Conservation (phyloP, 2,329 filamentous ascomycete species). For the Alternaria novae-zelandiae region DNA sequence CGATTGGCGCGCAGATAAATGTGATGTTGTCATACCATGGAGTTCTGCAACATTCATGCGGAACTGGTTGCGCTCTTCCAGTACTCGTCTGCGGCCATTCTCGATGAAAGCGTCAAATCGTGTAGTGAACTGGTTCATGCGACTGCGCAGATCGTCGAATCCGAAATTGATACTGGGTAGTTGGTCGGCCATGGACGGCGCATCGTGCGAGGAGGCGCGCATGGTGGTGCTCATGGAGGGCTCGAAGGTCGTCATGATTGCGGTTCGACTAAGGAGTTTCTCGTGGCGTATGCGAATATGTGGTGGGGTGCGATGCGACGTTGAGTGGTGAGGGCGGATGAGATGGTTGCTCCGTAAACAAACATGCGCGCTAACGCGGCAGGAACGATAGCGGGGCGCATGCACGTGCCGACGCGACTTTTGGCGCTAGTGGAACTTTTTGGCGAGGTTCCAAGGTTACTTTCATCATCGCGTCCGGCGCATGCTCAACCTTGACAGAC, state of each 20-base stretch:
- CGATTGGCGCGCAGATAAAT: no score
- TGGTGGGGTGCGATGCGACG: slow-evolving; percentile 25
- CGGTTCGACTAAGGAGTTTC: neutral
- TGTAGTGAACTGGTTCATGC: slow-evolving; percentile 90
- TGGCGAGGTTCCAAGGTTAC: slow-evolving; percentile 5
- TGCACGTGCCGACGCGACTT: slow-evolving; percentile 40
- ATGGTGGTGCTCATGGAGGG: slow-evolving; percentile 71
- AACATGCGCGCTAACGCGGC: slow-evolving; percentile 17
- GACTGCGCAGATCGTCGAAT: slow-evolving; percentile 92
- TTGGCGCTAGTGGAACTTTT: slow-evolving; percentile 31
- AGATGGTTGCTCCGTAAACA: slow-evolving; percentile 42
- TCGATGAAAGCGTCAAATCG: slow-evolving; percentile 96
- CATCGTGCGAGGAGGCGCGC: slow-evolving; percentile 64
- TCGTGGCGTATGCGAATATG: slow-evolving; percentile 3
- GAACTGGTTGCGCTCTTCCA: slow-evolving; percentile 94
- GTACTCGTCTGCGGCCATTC: slow-evolving; percentile 82
- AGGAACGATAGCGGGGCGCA: slow-evolving; percentile 10
- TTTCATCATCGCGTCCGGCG: slow-evolving; percentile 8
- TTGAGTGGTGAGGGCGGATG: slow-evolving; percentile 14
- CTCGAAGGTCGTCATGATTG: slow-evolving; percentile 69
- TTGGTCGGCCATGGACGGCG: slow-evolving; percentile 73
- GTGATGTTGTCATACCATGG: no score
- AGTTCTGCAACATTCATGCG: slow-evolving; percentile 88
- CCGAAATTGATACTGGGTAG: slow-evolving; percentile 93
- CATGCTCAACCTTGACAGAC: neutral